A percentile compares a stretch with the other conserved stretches of the same genome.
phyloP scores from a whole-genome alignment of 1,284 basidiomycete species.

The Leccinum subrobustum region DNA sequence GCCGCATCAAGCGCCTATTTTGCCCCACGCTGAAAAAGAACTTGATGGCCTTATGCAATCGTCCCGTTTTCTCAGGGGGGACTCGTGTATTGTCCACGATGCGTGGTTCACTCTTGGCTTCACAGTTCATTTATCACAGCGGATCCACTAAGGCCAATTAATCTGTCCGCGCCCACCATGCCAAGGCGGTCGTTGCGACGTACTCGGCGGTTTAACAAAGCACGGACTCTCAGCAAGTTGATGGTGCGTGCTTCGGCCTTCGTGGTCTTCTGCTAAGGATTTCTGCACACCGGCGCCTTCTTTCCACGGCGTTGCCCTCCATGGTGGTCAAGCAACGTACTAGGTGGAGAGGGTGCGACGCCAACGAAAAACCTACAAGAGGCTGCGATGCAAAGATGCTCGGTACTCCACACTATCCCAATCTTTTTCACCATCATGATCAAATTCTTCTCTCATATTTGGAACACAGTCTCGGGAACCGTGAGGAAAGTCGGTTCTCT shows the following conservation, averaged over 20 bases:
- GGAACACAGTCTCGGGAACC: not conserved
- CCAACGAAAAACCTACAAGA: constrained; percentile 8
- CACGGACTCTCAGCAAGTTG: not conserved
- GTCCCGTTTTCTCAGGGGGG: not conserved
- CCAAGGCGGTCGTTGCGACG: not conserved
- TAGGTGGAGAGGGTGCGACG: not conserved
- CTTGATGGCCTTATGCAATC: not conserved
- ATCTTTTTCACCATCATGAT: not conserved
- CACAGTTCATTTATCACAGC: not conserved
- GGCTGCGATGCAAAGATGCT: not conserved
- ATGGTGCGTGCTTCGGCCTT: not conserved
- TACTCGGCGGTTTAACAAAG: not conserved
- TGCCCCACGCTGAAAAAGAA: not conserved
- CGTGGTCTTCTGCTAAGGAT: not conserved
- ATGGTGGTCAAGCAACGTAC: not conserved
- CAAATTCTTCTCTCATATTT: not conserved
- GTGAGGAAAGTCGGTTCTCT: fast-evolving
- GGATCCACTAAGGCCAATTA: not conserved
- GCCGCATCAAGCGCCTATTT: not conserved
- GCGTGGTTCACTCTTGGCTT: not conserved
- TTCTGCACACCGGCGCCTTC: not conserved
- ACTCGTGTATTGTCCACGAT: not conserved
- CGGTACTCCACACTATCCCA: too few species aligned
- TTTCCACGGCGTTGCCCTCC: not conserved
- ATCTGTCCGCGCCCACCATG: not conserved